Evolutionary conservation across 805 yeast genomes (phyloP).

Genomic region (Sugiyamaella boreocaroliniensis): DNA sequence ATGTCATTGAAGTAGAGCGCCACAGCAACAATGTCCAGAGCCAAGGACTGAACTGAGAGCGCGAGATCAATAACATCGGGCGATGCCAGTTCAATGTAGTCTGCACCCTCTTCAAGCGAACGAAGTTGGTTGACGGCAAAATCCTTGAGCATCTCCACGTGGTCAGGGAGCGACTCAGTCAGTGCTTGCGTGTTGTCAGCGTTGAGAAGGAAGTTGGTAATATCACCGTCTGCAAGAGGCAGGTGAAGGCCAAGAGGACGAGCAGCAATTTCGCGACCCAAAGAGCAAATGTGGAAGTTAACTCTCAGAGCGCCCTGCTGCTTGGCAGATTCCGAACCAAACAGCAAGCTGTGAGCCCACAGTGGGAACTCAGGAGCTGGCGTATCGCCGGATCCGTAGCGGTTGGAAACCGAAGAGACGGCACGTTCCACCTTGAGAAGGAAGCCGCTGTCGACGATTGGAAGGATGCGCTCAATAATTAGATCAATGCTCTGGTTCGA

Average conservation of each 20-base stretch:
- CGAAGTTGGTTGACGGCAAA: constrained; percentile 36
- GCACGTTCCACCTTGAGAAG: constrained; percentile 18
- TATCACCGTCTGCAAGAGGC: not conserved
- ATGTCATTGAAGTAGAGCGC: constrained; percentile 45
- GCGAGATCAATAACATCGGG: constrained; percentile 44
- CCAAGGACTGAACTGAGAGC: constrained; percentile 46
- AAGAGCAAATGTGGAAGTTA: not conserved
- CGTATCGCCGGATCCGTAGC: not conserved
- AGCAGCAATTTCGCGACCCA: not conserved
- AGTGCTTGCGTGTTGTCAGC: not conserved
- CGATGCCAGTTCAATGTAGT: constrained; percentile 49
- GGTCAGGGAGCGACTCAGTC: not conserved
- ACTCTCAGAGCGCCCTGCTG: constrained; percentile 22
- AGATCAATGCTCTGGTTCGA: constrained; percentile 3
- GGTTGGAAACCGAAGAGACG: constrained; percentile 5
- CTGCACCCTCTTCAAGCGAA: constrained; percentile 50
- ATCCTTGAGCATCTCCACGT: constrained; percentile 16
- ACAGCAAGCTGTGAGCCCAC: constrained; percentile 2
- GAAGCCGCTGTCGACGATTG: constrained; percentile 10
- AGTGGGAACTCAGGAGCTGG: not conserved
- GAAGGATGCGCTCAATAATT: constrained; percentile 8
- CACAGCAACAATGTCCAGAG: constrained; percentile 55
- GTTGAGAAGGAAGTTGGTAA: not conserved
- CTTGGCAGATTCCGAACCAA: constrained; percentile 10
- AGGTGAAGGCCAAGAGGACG: not conserved